Base-by-base conservation (phyloP, 441 rosid genomes). In the Rhodomyrtus psidioides region DNA sequence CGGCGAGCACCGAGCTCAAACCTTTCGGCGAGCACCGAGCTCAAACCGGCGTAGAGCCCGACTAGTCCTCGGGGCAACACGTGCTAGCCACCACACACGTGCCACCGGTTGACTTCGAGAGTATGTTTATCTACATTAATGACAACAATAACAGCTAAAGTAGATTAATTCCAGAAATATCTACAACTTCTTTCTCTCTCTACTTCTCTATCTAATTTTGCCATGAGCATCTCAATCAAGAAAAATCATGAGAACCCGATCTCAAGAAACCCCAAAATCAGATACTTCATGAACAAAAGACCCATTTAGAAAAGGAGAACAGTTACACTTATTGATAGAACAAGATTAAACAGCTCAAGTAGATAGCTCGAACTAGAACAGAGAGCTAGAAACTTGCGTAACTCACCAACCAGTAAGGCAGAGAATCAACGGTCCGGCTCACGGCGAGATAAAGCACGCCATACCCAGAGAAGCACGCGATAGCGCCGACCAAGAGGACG, bases 381-480 rank as follows among this genome's bases (percentile, higher is more conserved):
- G 53, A 39, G 42, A 75, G 83, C 44, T 13, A 19, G 56, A 39
- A 28, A 23, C 75, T 0, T 4, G 53, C 51, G 56, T 42, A 30
- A 88, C 92, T 90, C 55, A 92, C 94, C 92, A 89, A 55, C 94
- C 94, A 92, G 62, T 88, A 91, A 59, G 94, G 94, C 85, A 91
- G 44, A 55, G 88, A 62, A 6, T 83, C 84, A 56, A 92, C 88
- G 55, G 91, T 90, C 42, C 89, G 86, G 84, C 84, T 86, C 54
- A 92, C 86, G 84, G 90, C 89, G 26, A 91, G 91, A 92, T 92
- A 92, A 85, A 91, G 85, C 58, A 89, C 91, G 19, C 93, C 94
- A 84, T 90, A 91, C 55, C 93, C 93, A 30, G 87, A 34, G 87
- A 92, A 89, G 86, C 94, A 92, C 12, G 88, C 76, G 28, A 91